These are phyloP conservation scores for Cladosporium sp. DNA, from an alignment of 2,329 filamentous ascomycete genomes.

Conservation along the genomic window DNA sequence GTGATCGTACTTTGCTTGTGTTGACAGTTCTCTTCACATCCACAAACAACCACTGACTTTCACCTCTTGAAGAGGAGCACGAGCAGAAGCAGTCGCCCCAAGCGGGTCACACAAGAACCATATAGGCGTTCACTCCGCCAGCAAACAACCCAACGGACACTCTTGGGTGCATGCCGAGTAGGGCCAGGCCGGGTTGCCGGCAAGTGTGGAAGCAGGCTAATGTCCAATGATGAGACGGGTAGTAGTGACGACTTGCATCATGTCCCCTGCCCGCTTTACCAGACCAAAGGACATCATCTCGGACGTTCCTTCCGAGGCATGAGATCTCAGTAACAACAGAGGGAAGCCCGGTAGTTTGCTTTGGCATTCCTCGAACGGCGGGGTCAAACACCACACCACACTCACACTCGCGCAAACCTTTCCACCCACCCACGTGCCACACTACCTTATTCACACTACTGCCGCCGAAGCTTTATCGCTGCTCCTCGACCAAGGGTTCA, in stretches of 20 bases:
- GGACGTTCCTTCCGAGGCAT: neutral
- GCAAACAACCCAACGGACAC: neutral
- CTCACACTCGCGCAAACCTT: neutral
- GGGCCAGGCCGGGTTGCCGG: neutral
- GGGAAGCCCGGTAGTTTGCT: neutral
- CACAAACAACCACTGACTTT: neutral
- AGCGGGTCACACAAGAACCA: neutral
- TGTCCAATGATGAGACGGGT: neutral
- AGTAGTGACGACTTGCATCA: neutral
- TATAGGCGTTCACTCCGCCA: neutral
- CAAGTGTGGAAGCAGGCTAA: neutral
- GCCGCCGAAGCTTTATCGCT: no score
- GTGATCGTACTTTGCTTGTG: neutral
- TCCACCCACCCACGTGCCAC: no score
- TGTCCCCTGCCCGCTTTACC: neutral
- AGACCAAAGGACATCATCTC: neutral
- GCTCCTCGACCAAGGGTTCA: no score
- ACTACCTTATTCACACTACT: no score
- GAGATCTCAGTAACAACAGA: neutral
- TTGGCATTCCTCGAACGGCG: neutral
- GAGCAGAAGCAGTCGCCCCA: neutral
- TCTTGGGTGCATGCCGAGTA: neutral
- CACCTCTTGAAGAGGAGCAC: neutral
- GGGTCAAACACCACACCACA: neutral
- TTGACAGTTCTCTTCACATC: neutral